A percentile compares a stretch with the other conserved stretches of the same genome.
These are phyloP conservation scores for Ogataea paraovalis DNA, from an alignment of 805 yeast genomes.

Conservation along the genomic window DNA sequence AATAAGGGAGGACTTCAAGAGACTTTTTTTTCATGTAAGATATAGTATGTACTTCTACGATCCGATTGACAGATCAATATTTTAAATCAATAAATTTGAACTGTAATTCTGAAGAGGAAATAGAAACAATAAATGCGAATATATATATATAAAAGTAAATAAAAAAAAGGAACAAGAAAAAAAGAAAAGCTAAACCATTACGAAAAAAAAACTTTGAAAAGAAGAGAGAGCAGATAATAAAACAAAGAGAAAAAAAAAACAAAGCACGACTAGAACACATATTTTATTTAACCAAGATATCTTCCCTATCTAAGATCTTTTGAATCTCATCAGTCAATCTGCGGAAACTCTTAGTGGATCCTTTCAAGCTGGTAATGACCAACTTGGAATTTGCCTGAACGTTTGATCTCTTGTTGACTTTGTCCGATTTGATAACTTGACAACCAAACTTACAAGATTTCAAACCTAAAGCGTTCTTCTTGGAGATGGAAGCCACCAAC, in stretches of 20 bases:
- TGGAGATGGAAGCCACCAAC: slow-evolving; percentile 60
- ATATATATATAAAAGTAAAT: no score
- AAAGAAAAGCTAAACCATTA: background rate
- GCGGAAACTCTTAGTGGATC: slow-evolving; percentile 58
- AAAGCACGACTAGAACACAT: background rate
- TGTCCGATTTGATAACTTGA: slow-evolving; percentile 39
- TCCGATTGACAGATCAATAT: no score
- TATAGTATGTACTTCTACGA: no score
- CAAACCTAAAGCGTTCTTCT: slow-evolving; percentile 56
- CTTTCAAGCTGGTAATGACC: slow-evolving; percentile 58
- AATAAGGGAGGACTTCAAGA: no score
- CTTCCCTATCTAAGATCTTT: slow-evolving; percentile 61
- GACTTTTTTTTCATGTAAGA: no score
- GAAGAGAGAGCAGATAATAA: background rate
- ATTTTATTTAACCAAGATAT: slow-evolving; percentile 38
- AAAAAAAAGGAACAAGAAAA: background rate
- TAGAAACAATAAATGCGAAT: no score
- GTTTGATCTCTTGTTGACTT: slow-evolving; percentile 32
- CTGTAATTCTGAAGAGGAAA: no score
- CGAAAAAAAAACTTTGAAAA: background rate
- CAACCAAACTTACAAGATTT: slow-evolving; percentile 63
- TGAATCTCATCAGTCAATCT: slow-evolving; percentile 60
- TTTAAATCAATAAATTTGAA: no score
- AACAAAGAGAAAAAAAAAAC: slow-evolving; percentile 1
- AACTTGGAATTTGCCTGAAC: slow-evolving; percentile 39